Base-by-base conservation (phyloP, 441 rosid genomes). In the Gossypium trilobum region DNA sequence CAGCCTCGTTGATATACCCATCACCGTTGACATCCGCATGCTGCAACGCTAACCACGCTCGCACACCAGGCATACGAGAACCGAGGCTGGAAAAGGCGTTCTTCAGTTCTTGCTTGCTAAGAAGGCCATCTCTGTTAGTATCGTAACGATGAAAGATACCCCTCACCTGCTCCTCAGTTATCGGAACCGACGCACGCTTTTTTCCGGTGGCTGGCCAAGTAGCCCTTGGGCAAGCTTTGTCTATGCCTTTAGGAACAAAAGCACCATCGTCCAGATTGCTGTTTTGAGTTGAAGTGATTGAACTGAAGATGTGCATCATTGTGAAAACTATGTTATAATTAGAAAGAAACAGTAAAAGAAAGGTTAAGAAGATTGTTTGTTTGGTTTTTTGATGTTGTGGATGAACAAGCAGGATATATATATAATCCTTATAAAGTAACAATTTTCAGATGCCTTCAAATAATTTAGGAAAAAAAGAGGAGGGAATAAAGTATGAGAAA, bases 81-180 rank as follows among this genome's bases (percentile, higher is more conserved):
- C 75, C 81, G 0, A 78, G 70, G 19, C 46, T 50, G 3, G 22
- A 1, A 48, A 79, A 79, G 17, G 79, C 72, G 0, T 58, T n/a
- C 63, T 33, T 66, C 16, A 81, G 73, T 29, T 81, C 81, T 17
- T 77, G 31, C 77, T 66, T 71, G 79, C 61, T 73, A 13, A 80
- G 70, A 13, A 55, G 73, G 22, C 87, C 85, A 39, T 81, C 85
- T 27, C 62, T 27, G 66, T 83, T 19, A 3, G 72, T 11, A 52
- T 81, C 85, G 17, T 3, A 60, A 17, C 65, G 27, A 65, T 4
- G 39, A 0, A 83, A 60, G 68, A 70, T 9, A 5, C 9, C 76
- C 50, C 65, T 69, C 19, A 80, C 19, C 17, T 71, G 73, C 0
- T 65, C 79, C 59, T 71, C 73, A 14, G 23, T 36, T 13, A 16